Evolutionary conservation across 2,329 filamentous ascomycete genomes (phyloP).

Genomic region (Curvularia spicifera): DNA sequence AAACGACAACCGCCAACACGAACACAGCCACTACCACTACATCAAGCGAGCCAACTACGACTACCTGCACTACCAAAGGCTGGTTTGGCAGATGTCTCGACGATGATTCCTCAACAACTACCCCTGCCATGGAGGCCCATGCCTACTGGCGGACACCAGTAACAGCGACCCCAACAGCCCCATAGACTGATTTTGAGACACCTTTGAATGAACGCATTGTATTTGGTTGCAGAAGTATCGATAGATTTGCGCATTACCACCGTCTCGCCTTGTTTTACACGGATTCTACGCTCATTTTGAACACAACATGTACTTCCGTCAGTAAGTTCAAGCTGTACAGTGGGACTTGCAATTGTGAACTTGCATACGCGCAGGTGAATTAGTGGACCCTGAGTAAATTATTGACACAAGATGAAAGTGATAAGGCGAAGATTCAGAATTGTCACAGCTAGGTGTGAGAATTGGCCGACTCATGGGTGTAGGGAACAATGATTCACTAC

Average conservation of each 20-base stretch:
- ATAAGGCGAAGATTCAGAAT: neutral
- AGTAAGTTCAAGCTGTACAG: neutral
- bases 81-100: constrained; percentile 48
- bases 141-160: constrained; percentile 35
- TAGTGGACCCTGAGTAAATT: neutral
- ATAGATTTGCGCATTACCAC: neutral
- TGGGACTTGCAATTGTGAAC: neutral
- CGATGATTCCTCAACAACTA: constrained; percentile 29
- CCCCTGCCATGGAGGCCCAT: constrained; percentile 34
- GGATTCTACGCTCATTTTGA: neutral
- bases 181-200: neutral
- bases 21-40: constrained; percentile 27
- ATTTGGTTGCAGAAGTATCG: neutral
- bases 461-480: neutral
- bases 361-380: neutral
- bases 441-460: neutral
- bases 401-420: neutral
- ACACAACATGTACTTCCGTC: neutral
- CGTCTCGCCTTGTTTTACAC: neutral
- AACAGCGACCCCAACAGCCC: constrained; percentile 33
- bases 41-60: constrained; percentile 31
- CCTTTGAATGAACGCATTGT: neutral
- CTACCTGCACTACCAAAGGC: constrained; percentile 43
- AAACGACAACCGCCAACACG: constrained; percentile 32
- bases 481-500: neutral